These are phyloP conservation scores for Yarrowia hollandica DNA, from an alignment of 805 yeast species.

Conservation along the genomic window DNA sequence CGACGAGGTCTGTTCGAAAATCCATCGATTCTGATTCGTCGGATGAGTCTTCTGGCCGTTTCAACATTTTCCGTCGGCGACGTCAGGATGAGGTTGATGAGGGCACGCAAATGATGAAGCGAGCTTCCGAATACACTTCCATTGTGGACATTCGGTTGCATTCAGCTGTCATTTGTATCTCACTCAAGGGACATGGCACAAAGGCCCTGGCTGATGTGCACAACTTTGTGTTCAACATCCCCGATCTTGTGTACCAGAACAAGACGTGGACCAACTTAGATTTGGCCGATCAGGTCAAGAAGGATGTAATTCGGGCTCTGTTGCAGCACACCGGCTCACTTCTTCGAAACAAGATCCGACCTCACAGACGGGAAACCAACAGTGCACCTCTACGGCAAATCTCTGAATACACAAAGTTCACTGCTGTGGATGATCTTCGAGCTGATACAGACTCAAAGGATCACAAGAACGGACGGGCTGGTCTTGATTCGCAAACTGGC, in stretches of 20 bases:
- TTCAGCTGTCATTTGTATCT: conserved; percentile 58
- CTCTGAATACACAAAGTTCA: conserved; percentile 42
- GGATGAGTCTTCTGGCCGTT: conserved; percentile 14
- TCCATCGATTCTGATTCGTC: background rate
- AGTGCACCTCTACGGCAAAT: conserved; percentile 40
- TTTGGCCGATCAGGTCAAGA: conserved; percentile 59
- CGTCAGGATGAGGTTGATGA: conserved; percentile 39
- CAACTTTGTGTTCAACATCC: conserved; percentile 65
- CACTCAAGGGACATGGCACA: conserved; percentile 74
- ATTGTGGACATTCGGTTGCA: conserved; percentile 58
- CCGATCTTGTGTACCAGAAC: conserved; percentile 57
- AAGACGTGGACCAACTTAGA: conserved; percentile 75
- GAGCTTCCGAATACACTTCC: conserved; percentile 74
- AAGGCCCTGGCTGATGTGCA: conserved; percentile 74
- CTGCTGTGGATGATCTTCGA: conserved; percentile 36
- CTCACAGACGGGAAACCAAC: conserved; percentile 34
- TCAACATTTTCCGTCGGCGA: conserved; percentile 22
- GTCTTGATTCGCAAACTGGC: conserved; percentile 7
- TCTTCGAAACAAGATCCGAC: conserved; percentile 69
- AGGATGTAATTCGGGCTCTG: conserved; percentile 47
- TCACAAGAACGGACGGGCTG: conserved; percentile 7
- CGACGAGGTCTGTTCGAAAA: background rate
- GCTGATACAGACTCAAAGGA: background rate
- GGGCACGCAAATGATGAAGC: conserved; percentile 62
- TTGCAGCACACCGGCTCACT: conserved; percentile 66